Evolutionary conservation across 345 rosid genomes (phyloP), one percentile per base, ranked within the genome.

Genomic region (Syzygium aromaticum): DNA sequence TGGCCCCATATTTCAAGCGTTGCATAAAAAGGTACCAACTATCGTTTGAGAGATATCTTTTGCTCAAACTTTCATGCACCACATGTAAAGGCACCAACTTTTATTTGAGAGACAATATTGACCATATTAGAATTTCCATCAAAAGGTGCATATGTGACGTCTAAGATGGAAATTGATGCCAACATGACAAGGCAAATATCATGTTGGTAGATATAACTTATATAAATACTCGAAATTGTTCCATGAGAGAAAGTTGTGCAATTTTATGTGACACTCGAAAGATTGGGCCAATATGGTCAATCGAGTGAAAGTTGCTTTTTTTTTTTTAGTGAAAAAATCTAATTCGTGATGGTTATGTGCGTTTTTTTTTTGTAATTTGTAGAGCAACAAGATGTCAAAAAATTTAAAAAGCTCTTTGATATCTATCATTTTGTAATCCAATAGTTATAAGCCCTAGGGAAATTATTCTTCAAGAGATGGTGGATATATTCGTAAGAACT

Each of bases 111-210:
- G 8, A n/a, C 5, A 61, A 27, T 12, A 27, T 61, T 3, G 4
- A 3, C 33, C 0, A 3, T 0, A 1, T 13, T 61, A 6, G 3
- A 61, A 12, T n/a, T 25, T 27, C 12, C 12, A 1, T 27, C 2
- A 27, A 27, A 61, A 11, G 5, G 3, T 6, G 1, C 28, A 27
- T 11, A n/a, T 13, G 3, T 61, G 8, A 61, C 8, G 0, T 61
- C 0, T 6, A 0, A 61, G 4, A 61, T 61, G 1, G 4, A 61
- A n/a, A 27, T 0, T 0, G 1, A 61, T n/a, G 33, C 4, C 13
- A 3, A n/a, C 33, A 0, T n/a, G 19, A n/a, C 2, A 61, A 61
- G 15, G 16, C n/a, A 3, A 61, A n/a, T 61, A 0, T 7, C 2
- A n/a, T 27, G 8, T n/a, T 1, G 0, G 6, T 0, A 3, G 0